Evolutionary conservation across 2,329 filamentous ascomycete species (phyloP).

Genomic region (Pseudocercospora crystallina): DNA sequence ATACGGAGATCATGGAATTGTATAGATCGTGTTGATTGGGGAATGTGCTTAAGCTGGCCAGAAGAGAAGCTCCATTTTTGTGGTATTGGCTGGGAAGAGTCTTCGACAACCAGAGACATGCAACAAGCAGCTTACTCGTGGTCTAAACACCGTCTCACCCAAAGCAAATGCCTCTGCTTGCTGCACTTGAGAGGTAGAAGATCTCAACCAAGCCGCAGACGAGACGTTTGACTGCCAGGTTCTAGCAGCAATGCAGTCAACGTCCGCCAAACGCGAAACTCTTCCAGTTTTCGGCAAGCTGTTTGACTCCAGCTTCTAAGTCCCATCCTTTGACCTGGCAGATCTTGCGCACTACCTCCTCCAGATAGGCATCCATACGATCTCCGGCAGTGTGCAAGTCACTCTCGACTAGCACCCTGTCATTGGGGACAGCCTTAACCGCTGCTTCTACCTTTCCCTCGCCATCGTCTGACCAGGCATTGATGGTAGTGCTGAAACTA

Average conservation of each 20-base stretch:
- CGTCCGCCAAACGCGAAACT: conserved; percentile 67
- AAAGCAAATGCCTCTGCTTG: too few species aligned
- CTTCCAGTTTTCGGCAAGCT: conserved; percentile 72
- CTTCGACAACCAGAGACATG: too few species aligned
- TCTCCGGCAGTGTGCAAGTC: conserved; percentile 82
- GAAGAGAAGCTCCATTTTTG: too few species aligned
- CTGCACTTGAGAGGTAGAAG: too few species aligned
- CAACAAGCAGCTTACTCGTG: too few species aligned
- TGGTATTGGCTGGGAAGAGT: too few species aligned
- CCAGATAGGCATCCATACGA: conserved; percentile 74
- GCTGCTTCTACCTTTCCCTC: conserved; percentile 61
- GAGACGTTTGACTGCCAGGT: too few species aligned
- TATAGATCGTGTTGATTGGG: too few species aligned
- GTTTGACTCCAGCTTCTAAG: conserved; percentile 67
- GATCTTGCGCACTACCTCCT: conserved; percentile 72
- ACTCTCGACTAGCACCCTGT: conserved; percentile 81
- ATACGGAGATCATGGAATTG: too few species aligned
- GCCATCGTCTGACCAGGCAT: conserved; percentile 51
- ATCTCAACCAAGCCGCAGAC: too few species aligned
- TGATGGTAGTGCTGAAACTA: conserved; percentile 83
- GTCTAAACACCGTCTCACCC: too few species aligned
- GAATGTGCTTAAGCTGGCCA: too few species aligned
- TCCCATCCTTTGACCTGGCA: conserved; percentile 78
- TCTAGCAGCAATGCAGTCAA: background rate
- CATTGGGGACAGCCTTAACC: conserved; percentile 71